Conservation (phyloP, 805 yeast genomes). For the Ogataea ramenticola region DNA sequence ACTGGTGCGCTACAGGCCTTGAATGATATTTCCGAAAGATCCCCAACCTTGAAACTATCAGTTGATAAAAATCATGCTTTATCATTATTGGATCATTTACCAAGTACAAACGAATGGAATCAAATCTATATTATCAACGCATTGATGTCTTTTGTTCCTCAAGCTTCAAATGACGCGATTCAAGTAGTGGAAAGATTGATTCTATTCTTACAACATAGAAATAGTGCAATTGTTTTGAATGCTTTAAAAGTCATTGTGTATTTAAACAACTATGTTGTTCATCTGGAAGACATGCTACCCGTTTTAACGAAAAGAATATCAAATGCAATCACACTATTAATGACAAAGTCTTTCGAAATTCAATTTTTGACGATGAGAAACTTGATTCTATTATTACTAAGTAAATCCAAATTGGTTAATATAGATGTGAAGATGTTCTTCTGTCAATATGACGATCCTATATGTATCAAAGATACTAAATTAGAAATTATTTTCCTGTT, state of each 20-base stretch:
- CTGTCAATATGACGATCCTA: slow-evolving; percentile 78
- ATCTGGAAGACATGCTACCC: slow-evolving; percentile 49
- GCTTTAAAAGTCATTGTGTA: slow-evolving; percentile 68
- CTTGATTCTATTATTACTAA: slow-evolving; percentile 63
- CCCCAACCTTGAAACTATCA: slow-evolving; percentile 41
- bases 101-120: slow-evolving; percentile 61
- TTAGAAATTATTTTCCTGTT: slow-evolving; percentile 77
- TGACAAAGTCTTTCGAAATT: slow-evolving; percentile 73
- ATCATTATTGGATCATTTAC: slow-evolving; percentile 31
- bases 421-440: slow-evolving; percentile 77
- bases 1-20: slow-evolving; percentile 68
- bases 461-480: slow-evolving; percentile 84
- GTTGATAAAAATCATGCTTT: slow-evolving; percentile 44
- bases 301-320: slow-evolving; percentile 52
- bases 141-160: slow-evolving; percentile 64
- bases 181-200: slow-evolving; percentile 54
- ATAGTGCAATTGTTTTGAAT: slow-evolving; percentile 74
- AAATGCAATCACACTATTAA: slow-evolving; percentile 56
- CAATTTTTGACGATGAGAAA: slow-evolving; percentile 81
- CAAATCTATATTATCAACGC: slow-evolving; percentile 62
- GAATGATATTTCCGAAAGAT: slow-evolving; percentile 52
- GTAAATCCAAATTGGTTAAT: slow-evolving; percentile 50
- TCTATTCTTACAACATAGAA: slow-evolving; percentile 74
- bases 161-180: slow-evolving; percentile 56
- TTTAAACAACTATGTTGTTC: slow-evolving; percentile 60